Conservation (phyloP, 2,329 filamentous ascomycete genomes). For the Malbranchea zuffiana region DNA sequence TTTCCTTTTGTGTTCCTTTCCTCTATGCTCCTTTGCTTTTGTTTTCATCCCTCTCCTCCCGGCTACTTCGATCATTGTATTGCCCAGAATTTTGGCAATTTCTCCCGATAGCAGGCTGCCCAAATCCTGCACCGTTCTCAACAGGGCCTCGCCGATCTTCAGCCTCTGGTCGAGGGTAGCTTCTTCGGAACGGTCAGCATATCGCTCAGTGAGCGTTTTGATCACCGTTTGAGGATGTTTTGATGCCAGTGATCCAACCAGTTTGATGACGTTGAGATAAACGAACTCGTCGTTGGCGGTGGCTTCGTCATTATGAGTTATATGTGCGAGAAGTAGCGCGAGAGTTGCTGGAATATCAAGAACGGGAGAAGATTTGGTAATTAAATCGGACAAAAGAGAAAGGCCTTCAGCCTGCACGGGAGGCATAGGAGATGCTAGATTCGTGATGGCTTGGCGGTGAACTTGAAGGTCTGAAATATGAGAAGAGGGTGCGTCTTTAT, state of each 20-base stretch:
- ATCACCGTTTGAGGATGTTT: constrained; percentile 33
- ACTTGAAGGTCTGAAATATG: constrained; percentile 29
- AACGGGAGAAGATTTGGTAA: constrained; percentile 32
- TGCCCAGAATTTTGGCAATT: constrained; percentile 28
- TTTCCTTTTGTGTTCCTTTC: constrained; percentile 21
- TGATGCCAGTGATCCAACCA: constrained; percentile 31
- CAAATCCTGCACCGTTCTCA: constrained; percentile 33
- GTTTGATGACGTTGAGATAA: constrained; percentile 35
- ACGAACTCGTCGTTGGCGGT: constrained; percentile 32
- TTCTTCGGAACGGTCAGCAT: constrained; percentile 30
- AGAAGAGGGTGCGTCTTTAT: constrained; percentile 17
- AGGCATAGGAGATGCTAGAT: constrained; percentile 31
- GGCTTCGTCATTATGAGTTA: constrained; percentile 29
- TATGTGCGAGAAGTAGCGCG: constrained; percentile 30
- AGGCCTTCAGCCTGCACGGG: constrained; percentile 37
- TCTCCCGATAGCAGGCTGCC: constrained; percentile 30
- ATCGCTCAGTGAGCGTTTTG: constrained; percentile 31
- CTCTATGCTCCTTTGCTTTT: constrained; percentile 25
- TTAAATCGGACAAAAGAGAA: constrained; percentile 29
- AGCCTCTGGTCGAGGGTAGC: constrained; percentile 31
- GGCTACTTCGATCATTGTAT: constrained; percentile 31
- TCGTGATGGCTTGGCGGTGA: constrained; percentile 32
- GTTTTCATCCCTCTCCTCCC: constrained; percentile 30
- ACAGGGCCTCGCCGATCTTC: constrained; percentile 32
- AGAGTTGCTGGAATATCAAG: constrained; percentile 35